These are phyloP conservation scores for Oxyria digyna DNA, from an alignment of 148 eudicot genomes.

Conservation along the genomic window DNA sequence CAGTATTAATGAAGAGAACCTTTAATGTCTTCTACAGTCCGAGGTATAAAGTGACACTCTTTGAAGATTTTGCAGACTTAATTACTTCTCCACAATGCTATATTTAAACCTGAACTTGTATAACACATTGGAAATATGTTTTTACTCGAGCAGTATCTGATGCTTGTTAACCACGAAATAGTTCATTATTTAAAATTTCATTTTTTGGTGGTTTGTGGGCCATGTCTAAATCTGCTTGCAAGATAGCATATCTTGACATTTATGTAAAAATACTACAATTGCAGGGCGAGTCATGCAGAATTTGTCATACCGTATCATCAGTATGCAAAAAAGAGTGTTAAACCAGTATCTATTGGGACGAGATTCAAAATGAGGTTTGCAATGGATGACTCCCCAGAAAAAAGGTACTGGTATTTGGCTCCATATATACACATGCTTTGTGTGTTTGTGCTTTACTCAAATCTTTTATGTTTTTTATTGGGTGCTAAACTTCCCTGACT, in stretches of 20 bases:
- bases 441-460: neutral
- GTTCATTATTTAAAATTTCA: neutral
- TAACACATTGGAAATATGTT: neutral
- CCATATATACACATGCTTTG: neutral
- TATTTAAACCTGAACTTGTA: neutral
- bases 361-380: slow-evolving; percentile 71
- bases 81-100: neutral
- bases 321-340: slow-evolving; percentile 33
- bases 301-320: slow-evolving; percentile 56
- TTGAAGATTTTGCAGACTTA: neutral
- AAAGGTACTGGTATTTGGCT: slow-evolving; percentile 37
- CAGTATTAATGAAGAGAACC: slow-evolving; percentile 42
- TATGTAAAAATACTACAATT: neutral
- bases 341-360: slow-evolving; percentile 41
- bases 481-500: neutral
- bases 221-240: slow-evolving; percentile 7
- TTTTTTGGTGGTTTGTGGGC: neutral
- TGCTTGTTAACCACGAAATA: neutral
- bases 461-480: neutral
- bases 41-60: slow-evolving; percentile 32
- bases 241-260: neutral
- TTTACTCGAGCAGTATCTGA: neutral
- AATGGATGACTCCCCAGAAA: slow-evolving; percentile 74
- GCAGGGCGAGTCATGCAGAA: slow-evolving; percentile 78
- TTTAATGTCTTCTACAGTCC: slow-evolving; percentile 73